These are phyloP conservation scores for Septoria petroselini DNA, from an alignment of 2,329 filamentous ascomycete species.

Conservation along the genomic window DNA sequence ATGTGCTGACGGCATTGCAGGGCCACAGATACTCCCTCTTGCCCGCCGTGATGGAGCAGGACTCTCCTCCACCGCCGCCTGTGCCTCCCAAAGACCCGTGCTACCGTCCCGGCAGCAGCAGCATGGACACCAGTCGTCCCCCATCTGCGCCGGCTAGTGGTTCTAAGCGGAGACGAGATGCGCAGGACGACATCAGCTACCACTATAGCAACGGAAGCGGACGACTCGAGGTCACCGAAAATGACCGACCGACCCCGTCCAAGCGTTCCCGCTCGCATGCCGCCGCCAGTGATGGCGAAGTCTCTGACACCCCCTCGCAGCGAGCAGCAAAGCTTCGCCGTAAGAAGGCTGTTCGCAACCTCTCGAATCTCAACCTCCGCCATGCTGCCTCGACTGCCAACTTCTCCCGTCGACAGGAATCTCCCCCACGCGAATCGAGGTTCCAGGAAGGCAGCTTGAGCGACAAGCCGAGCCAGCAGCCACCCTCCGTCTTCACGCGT, in stretches of 20 bases:
- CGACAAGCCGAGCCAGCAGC: constrained; percentile 68
- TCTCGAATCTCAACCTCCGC: constrained; percentile 37
- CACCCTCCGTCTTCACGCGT: constrained; percentile 65
- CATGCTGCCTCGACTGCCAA: constrained; percentile 31
- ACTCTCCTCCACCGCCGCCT: constrained; percentile 27
- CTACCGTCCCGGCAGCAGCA: constrained; percentile 14
- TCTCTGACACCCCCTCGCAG: constrained; percentile 26
- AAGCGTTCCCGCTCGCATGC: constrained; percentile 33
- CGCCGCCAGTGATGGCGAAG: constrained; percentile 20
- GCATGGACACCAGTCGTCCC: constrained; percentile 23
- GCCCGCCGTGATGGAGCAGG: constrained; percentile 15
- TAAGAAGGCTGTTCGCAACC: constrained; percentile 37
- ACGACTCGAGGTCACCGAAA: constrained; percentile 24
- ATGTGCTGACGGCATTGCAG: constrained; percentile 11
- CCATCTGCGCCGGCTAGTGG: constrained; percentile 26
- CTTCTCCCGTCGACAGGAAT: constrained; percentile 22
- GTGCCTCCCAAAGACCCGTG: constrained; percentile 35
- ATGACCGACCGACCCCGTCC: constrained; percentile 28
- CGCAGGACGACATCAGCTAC: constrained; percentile 25
- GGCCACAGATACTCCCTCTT: constrained; percentile 11
- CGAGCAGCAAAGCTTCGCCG: constrained; percentile 33
- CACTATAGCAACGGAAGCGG: constrained; percentile 18
- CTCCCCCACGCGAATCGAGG: constrained; percentile 55
- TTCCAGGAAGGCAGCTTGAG: constrained; percentile 82
- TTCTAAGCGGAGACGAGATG: constrained; percentile 35